Evolutionary conservation across 768 basidiomycete species (phyloP).

Genomic region (Royoungia palumana): DNA sequence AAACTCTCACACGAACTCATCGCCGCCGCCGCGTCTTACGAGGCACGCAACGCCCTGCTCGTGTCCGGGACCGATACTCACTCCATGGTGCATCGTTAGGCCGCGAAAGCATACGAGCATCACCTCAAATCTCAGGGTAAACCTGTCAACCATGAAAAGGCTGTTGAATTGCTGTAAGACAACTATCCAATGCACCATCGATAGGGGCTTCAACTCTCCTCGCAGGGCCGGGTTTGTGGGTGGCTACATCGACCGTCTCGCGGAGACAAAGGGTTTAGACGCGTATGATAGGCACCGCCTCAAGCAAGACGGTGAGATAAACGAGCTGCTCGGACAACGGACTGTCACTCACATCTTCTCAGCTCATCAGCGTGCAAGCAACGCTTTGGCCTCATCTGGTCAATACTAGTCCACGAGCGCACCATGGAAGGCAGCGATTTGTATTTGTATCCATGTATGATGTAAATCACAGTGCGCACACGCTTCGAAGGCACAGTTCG

Average conservation of each 20-base stretch:
- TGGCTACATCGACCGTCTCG: conserved; percentile 22
- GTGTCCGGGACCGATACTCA: not conserved
- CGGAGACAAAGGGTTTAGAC: conserved; percentile 27
- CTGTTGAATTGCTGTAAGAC: conserved; percentile 25
- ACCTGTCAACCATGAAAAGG: conserved; percentile 23
- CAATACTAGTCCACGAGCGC: conserved; percentile 10
- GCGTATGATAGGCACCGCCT: conserved; percentile 13
- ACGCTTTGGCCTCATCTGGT: conserved; percentile 12
- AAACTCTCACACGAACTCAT: conserved; percentile 27
- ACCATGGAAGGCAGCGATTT: not conserved
- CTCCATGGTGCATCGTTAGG: conserved; percentile 9
- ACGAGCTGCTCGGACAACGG: too few relatives aligned
- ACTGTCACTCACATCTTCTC: not conserved
- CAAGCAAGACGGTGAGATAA: conserved; percentile 23
- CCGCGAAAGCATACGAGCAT: conserved; percentile 29
- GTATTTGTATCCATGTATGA: conserved; percentile 12
- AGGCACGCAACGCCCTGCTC: conserved; percentile 2
- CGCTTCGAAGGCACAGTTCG: conserved; percentile 70
- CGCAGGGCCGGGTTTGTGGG: conserved; percentile 26
- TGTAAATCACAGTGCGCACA: conserved; percentile 52
- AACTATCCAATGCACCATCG: not conserved
- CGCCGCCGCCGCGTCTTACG: conserved; percentile 29
- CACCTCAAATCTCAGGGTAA: conserved; percentile 18
- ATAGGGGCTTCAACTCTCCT: not conserved
- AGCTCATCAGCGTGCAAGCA: conserved; percentile 15